Base-by-base conservation (phyloP, 2,329 filamentous ascomycete species). In the Dactylellina leptospora region DNA sequence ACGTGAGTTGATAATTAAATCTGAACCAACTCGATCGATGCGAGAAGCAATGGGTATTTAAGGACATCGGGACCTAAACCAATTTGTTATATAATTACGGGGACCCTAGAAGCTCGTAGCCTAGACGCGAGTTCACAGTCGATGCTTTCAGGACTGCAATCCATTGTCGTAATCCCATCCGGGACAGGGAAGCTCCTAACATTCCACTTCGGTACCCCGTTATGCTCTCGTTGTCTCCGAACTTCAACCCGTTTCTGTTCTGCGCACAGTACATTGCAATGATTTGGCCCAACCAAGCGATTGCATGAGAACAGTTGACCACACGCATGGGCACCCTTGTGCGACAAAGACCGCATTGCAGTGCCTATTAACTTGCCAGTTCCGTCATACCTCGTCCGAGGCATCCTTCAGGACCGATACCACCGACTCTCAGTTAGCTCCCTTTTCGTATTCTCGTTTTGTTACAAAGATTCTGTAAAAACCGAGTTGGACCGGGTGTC, bases 121-220 rank as follows among this genome's bases (percentile, higher is more conserved):
- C 16, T 28, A 3, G 23, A 28, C n/a, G 47, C n/a, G 18, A 48
- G 45, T 23, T 48, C n/a, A 28, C 16, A 16, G 54, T 45, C 54
- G 47, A 70, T 48, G 64, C 50, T 42, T 62, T 70, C 56, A 50
- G 56, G 18, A 44, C n/a, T 58, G 48, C 27, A 60, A 30, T 38
- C 30, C 11, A 42, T 48, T 47, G 30, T 48, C 56, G 56, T 27
- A 58, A 40, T 59, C 38, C 25, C 44, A 71, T 53, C 66, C 66
- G 58, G 59, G 40, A 33, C 45, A 71, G 40, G 58, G 66, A 58
- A 63, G 30, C 51, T 70, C 36, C 44, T 20, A 63, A 45, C 30
- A 63, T 53, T 47, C 33, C 51, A 59, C 25, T 40, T 23, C 54
- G 23, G 25, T 27, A 23, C 23, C 45, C 50, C 27, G 47, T 48